These are phyloP conservation scores for Perkinsus marinus DNA, from an alignment of 169 alveolate species.

Conservation along the genomic window DNA sequence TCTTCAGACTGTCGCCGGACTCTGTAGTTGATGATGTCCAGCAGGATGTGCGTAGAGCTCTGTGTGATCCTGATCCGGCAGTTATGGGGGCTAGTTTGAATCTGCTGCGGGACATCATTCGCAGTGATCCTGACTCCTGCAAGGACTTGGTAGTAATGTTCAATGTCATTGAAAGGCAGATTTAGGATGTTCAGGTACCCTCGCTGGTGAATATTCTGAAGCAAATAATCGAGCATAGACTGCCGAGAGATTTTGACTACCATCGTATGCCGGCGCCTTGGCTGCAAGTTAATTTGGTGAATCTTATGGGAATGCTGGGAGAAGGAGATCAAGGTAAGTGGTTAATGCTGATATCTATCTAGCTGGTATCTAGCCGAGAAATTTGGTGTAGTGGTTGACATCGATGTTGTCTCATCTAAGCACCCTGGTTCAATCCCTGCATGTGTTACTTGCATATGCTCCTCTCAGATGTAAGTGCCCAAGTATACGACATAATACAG, in stretches of 20 bases:
- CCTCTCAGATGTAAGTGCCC: background rate
- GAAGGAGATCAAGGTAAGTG: background rate
- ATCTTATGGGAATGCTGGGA: background rate
- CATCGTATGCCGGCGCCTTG: constrained; percentile 90
- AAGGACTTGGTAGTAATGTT: constrained; percentile 32
- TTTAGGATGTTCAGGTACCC: constrained; percentile 15
- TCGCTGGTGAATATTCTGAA: constrained; percentile 67
- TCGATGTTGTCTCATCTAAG: no score
- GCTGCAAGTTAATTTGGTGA: constrained; percentile 61
- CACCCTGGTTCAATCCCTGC: background rate
- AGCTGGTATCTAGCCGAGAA: no score
- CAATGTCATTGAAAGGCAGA: background rate
- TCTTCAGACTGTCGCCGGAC: background rate
- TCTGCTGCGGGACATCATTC: constrained; percentile 36
- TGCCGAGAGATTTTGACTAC: constrained; percentile 82
- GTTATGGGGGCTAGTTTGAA: constrained; percentile 79
- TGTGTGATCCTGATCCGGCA: constrained; percentile 80
- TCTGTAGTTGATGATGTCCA: background rate
- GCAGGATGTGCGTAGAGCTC: constrained; percentile 24
- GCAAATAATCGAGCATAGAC: constrained; percentile 74
- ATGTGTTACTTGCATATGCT: background rate
- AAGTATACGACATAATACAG: background rate
- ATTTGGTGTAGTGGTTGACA: no score
- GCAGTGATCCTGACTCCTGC: constrained; percentile 14
- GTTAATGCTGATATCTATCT: no score